Evolutionary conservation across 2,329 filamentous ascomycete genomes (phyloP).

Genomic region (Cyphellophora europaea): DNA sequence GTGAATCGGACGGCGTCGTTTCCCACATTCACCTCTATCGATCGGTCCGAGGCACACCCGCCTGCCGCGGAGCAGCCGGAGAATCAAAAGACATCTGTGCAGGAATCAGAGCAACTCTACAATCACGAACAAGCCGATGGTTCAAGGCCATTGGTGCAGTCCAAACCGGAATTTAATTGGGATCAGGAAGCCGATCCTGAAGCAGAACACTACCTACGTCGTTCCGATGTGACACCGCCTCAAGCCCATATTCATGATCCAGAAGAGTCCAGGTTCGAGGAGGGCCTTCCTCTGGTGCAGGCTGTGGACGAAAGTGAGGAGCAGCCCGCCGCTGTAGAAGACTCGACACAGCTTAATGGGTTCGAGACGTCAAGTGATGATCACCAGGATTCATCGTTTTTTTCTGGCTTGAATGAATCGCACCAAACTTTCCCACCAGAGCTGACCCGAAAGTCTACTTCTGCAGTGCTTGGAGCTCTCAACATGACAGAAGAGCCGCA

Average conservation of each 20-base stretch:
- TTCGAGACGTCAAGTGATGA: too few relatives aligned
- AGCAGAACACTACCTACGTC: neutral
- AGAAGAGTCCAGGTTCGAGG: conserved; percentile 12
- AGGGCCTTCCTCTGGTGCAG: conserved; percentile 17
- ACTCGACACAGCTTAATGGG: too few relatives aligned
- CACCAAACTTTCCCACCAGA: too few relatives aligned
- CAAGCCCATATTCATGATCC: neutral
- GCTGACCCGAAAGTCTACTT: neutral
- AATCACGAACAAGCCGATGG: conserved; percentile 2
- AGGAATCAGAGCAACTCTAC: neutral
- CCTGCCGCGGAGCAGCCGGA: neutral
- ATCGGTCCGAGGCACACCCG: neutral
- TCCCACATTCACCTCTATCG: conserved; percentile 5
- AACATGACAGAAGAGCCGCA: neutral
- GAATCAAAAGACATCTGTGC: neutral
- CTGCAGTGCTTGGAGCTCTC: neutral
- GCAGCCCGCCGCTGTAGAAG: neutral
- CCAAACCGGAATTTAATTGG: neutral
- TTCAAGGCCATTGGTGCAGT: neutral
- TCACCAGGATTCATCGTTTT: too few relatives aligned
- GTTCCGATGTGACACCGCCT: neutral
- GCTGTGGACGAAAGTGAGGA: neutral
- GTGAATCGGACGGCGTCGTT: conserved; percentile 17
- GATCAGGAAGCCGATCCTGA: neutral
- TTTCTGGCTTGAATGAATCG: too few relatives aligned